Evolutionary conservation across 2,329 filamentous ascomycete genomes (phyloP).

Genomic region (Fusarium nurragi): DNA sequence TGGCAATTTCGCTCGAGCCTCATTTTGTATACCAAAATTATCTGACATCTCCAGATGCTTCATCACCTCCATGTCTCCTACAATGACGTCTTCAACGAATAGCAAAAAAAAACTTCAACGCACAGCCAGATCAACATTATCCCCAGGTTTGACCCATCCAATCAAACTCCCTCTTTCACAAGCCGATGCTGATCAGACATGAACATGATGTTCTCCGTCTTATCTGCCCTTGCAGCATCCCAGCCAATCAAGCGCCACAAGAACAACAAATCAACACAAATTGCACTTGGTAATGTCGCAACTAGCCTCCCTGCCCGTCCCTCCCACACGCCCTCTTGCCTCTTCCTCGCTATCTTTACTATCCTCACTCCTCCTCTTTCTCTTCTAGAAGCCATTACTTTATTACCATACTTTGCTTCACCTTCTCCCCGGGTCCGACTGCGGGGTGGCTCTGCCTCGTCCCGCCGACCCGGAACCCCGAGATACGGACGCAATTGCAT

Average conservation of each 20-base stretch:
- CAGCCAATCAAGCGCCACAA: slow-evolving; percentile 33
- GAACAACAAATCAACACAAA: slow-evolving; percentile 35
- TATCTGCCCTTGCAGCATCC: slow-evolving; percentile 29
- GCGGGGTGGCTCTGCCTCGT: slow-evolving; percentile 32
- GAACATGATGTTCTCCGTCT: slow-evolving; percentile 30
- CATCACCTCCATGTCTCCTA: neutral
- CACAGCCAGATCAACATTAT: slow-evolving; percentile 16
- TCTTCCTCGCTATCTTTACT: slow-evolving; percentile 23
- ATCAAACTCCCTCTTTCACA: slow-evolving; percentile 23
- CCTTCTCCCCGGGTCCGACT: slow-evolving; percentile 30
- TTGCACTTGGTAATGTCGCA: slow-evolving; percentile 38
- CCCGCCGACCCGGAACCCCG: slow-evolving; percentile 42
- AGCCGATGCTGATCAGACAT: slow-evolving; percentile 19
- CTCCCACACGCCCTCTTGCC: slow-evolving; percentile 14
- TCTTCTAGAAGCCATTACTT: slow-evolving; percentile 38
- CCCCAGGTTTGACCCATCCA: slow-evolving; percentile 32
- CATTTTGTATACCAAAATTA: neutral
- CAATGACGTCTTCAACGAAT: slow-evolving; percentile 11
- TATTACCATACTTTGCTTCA: neutral
- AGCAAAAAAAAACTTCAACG: slow-evolving; percentile 9
- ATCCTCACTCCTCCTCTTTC: slow-evolving; percentile 24
- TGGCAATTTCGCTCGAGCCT: neutral
- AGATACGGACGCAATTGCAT: slow-evolving; percentile 36
- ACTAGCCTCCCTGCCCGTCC: neutral
- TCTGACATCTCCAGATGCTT: neutral